These are phyloP conservation scores for Mediolabrus comicus DNA, from an alignment of 108 stramenopile genomes.

Conservation along the genomic window DNA sequence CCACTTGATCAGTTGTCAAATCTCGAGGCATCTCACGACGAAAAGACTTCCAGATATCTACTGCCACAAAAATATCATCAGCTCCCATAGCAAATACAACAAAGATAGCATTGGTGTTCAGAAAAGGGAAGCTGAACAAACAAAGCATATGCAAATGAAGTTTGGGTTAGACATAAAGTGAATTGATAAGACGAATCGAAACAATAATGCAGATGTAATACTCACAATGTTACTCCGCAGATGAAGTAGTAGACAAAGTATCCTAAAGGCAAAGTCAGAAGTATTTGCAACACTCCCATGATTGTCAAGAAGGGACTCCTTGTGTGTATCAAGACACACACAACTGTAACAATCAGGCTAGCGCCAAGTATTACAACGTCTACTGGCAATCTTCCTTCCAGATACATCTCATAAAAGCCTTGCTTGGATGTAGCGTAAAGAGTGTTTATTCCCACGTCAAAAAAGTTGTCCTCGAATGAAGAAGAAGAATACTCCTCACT, in stretches of 20 bases:
- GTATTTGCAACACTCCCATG: conserved; percentile 52
- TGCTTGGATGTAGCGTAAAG: conserved; percentile 49
- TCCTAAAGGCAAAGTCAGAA: conserved; percentile 52
- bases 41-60: conserved; percentile 64
- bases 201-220: not conserved
- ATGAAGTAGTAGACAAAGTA: conserved; percentile 63
- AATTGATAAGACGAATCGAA: not conserved
- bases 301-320: conserved; percentile 49
- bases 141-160: not conserved
- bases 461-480: not conserved
- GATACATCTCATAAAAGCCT: conserved; percentile 33
- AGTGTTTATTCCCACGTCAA: not conserved
- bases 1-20: conserved; percentile 39
- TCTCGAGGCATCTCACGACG: conserved; percentile 33
- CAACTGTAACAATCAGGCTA: conserved; percentile 37
- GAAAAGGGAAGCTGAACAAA: conserved; percentile 49
- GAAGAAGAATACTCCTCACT: not conserved
- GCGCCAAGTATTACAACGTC: conserved; percentile 46
- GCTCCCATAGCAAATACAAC: conserved; percentile 63
- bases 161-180: not conserved
- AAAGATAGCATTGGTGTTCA: conserved; percentile 67
- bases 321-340: conserved; percentile 58
- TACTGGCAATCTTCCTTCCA: conserved; percentile 18
- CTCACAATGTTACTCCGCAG: conserved; percentile 37
- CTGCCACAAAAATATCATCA: conserved; percentile 40